Evolutionary conservation across 2,329 filamentous ascomycete species (phyloP), one percentile per base, ranked within the genome.

Genomic region (Aspergillus sp.): DNA sequence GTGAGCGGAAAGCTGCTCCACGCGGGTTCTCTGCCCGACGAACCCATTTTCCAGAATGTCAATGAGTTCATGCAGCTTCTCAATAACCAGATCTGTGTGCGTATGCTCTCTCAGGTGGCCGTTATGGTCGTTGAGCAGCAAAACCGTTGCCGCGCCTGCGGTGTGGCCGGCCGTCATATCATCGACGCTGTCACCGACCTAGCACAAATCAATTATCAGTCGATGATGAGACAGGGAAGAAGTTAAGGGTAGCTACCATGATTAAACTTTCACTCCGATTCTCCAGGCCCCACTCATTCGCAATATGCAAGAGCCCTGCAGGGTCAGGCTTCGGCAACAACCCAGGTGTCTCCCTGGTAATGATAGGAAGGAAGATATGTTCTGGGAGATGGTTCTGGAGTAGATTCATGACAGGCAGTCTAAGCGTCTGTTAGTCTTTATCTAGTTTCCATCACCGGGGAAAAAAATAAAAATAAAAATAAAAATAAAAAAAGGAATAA

Each of bases 111-210:
- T 84, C 57, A 96, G 71, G 63, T 88, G 82, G 55, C 73, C 74
- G 70, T 96, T 96, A n/a, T 83, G 87, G n/a, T 90, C 86, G 68
- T 96, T 96, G 15, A 89, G 82, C 45, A 99, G 79, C 70, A 98
- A 71, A n/a, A 98, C 92, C 0, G 95, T 98, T 34, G 91, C 89
- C 1, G 93, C 91, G 1, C 93, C 93, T 0, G 93, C 93, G 52
- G 81, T 82, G 59, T 88, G 84, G 0, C 95, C 93, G 1, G 93
- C 91, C 7, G 88, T 90, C 86, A 98, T 96, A 71, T 99, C 95
- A 72, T 98, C 95, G 55, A 96, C 86, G 15, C 88, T 92, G 70
- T 93, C 90, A 4, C 90, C 90, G 20, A 81, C 79, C 79, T 76
- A 52, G 60, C 61, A 15, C 44, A 54, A 13, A 24, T 45, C 51